Base-by-base conservation (phyloP, 2,329 filamentous ascomycete species). In the Geosmithia morbida region DNA sequence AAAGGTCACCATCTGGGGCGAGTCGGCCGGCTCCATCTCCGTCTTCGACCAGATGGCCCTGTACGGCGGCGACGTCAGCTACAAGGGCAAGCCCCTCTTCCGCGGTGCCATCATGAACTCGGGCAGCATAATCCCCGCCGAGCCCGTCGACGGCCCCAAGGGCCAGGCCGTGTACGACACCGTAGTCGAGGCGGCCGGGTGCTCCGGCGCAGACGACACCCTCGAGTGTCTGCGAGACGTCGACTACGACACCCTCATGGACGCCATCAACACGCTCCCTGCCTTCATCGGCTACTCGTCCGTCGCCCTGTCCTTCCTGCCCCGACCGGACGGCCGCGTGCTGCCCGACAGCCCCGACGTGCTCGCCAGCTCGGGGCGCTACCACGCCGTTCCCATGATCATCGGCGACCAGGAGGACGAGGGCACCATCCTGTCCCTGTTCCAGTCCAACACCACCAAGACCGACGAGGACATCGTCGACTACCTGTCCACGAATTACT, bases 1-100 rank as follows among this genome's bases (percentile, higher is more conserved):
- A n/a, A 84, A 83, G 59, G 83, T 89, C 6, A 89, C 84, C 0
- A 81, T 90, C 50, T 87, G 81, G 81, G 85, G 85, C 22, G 80
- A 89, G 58, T 80, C 74, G 2, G 81, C 83, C 0, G 81, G 82
- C 1, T 67, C 78, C 14, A 87, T 88, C 51, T 87, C 83, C 0
- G 83, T 86, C 1, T 74, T 83, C 45, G 77, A 88, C 55, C 86
- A 90, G 54, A 87, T 87, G 75, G 66, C 77, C 1, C 66, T 89
- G 11, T 87, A 85, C 53, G 74, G 78, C 33, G 85, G 86, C 7
- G 69, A 90, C 60, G 76, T 78, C 57, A 80, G 68, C 1, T 88
- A 89, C 66, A 87, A 88, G 2, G 83, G 80, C 47, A 79, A 83
- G 55, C 69, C 79, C 1, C 70, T 92, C 1, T 90, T 92, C 72